Conservation (phyloP, 495 filamentous ascomycete species). For the Pyrenula massariospora region DNA sequence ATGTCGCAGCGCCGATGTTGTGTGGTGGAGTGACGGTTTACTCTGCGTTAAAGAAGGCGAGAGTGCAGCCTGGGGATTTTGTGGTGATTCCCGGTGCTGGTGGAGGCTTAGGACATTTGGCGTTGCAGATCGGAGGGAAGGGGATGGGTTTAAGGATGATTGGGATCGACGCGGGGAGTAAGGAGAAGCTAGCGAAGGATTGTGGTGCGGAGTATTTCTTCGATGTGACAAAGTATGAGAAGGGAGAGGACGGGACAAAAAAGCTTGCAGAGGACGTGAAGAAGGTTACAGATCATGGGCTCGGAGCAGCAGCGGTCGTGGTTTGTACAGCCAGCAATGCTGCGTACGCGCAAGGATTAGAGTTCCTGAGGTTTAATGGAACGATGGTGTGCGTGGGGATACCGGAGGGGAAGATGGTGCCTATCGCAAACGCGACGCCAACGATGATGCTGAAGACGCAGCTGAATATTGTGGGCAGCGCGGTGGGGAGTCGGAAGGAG, state of each 20-base stretch:
- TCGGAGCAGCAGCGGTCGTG: constrained; percentile 53
- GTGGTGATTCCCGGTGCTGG: constrained; percentile 58
- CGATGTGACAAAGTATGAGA: constrained; percentile 47
- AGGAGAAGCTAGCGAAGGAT: constrained; percentile 43
- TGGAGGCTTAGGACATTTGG: constrained; percentile 56
- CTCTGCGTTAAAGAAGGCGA: constrained; percentile 43
- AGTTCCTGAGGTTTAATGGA: constrained; percentile 52
- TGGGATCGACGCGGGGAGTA: constrained; percentile 54
- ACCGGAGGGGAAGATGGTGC: constrained; percentile 45
- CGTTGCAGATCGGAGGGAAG: constrained; percentile 46
- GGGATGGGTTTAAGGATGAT: constrained; percentile 60
- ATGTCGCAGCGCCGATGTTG: constrained; percentile 52
- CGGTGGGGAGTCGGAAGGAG: constrained; percentile 53
- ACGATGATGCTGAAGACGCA: constrained; percentile 37
- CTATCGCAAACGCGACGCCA: constrained; percentile 46
- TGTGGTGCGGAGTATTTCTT: constrained; percentile 61
- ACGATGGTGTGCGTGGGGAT: constrained; percentile 56
- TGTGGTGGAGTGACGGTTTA: constrained; percentile 52
- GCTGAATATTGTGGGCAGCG: constrained; percentile 44
- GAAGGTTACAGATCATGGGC: constrained; percentile 38
- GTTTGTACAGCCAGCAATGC: constrained; percentile 53
- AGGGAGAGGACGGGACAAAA: constrained; percentile 27
- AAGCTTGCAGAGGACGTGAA: constrained; percentile 34
- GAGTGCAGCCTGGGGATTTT: constrained; percentile 47
- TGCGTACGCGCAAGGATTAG: constrained; percentile 49